Conservation (phyloP, 2,329 filamentous ascomycete species). For the Fusarium cyanostomum region DNA sequence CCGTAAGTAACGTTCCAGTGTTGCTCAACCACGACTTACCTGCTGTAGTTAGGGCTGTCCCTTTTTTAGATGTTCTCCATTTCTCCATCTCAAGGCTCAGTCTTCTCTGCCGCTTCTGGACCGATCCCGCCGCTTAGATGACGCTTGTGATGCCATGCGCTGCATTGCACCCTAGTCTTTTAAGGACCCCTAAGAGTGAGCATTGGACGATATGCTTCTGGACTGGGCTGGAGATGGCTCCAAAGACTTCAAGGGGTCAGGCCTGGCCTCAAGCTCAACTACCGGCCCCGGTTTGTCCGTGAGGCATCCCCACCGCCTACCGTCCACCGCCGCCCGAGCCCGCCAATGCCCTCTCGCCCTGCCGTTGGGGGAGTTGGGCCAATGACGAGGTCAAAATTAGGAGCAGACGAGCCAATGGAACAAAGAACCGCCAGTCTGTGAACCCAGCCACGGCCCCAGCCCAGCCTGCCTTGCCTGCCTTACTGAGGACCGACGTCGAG, state of each 20-base stretch:
- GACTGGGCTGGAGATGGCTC: conserved; percentile 15
- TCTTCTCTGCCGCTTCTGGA: conserved; percentile 29
- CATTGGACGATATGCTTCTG: conserved; percentile 2
- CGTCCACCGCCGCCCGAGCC: conserved; percentile 25
- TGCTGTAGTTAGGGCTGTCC: conserved; percentile 13
- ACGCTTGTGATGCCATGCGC: conserved; percentile 29
- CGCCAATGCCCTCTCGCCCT: conserved; percentile 22
- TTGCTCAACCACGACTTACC: conserved; percentile 20
- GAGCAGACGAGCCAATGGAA: conserved; percentile 16
- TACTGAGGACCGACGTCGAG: neutral
- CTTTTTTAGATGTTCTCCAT: conserved; percentile 37
- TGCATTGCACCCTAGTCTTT: conserved; percentile 13
- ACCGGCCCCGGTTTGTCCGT: conserved; percentile 36
- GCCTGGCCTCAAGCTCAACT: conserved; percentile 26
- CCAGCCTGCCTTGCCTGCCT: neutral
- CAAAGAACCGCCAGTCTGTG: conserved; percentile 14
- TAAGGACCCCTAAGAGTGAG: conserved; percentile 4
- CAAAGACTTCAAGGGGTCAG: conserved; percentile 12
- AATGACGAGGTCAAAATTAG: conserved; percentile 4
- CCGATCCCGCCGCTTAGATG: conserved; percentile 26
- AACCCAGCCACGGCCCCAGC: conserved; percentile 8
- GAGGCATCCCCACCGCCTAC: conserved; percentile 18
- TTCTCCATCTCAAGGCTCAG: conserved; percentile 31
- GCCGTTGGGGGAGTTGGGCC: conserved; percentile 12
- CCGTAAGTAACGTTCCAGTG: conserved; percentile 38